Percentiles rank a stretch among this genome's conserved stretches.
phyloP scores from a whole-genome alignment of 768 basidiomycete genomes.

The Sporobolomyces roseus region DNA sequence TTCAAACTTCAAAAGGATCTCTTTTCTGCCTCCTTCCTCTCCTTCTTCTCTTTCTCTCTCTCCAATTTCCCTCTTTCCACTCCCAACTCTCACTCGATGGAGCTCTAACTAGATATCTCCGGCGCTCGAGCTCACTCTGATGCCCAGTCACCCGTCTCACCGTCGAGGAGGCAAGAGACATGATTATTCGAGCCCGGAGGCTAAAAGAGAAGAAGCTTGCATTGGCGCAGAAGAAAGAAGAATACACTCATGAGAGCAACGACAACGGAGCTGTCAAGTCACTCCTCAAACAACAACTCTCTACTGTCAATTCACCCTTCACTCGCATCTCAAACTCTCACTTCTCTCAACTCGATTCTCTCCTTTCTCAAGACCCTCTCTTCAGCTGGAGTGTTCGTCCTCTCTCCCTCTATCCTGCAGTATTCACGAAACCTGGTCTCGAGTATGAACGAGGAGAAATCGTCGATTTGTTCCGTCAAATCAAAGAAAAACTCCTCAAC shows the following conservation, averaged over 20 bases:
- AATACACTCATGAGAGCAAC: not conserved
- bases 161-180: too few species aligned
- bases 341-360: not conserved
- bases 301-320: not conserved
- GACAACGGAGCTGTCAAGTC: not conserved
- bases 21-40: too few species aligned
- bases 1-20: too few species aligned
- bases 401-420: not conserved
- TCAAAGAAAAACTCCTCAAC: not conserved
- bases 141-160: not conserved
- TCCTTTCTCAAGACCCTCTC: not conserved
- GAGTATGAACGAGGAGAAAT: not conserved
- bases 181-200: too few species aligned
- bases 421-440: slow-evolving; percentile 4
- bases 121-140: not conserved
- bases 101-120: too few species aligned
- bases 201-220: not conserved
- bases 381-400: not conserved
- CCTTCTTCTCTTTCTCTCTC: too few species aligned
- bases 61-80: too few species aligned
- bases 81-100: too few species aligned
- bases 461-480: not conserved
- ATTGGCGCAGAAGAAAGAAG: not conserved
- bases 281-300: not conserved
- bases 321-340: not conserved